Conservation (phyloP, 108 stramenopile genomes). For the Phaeodactylum tricornutum region DNA sequence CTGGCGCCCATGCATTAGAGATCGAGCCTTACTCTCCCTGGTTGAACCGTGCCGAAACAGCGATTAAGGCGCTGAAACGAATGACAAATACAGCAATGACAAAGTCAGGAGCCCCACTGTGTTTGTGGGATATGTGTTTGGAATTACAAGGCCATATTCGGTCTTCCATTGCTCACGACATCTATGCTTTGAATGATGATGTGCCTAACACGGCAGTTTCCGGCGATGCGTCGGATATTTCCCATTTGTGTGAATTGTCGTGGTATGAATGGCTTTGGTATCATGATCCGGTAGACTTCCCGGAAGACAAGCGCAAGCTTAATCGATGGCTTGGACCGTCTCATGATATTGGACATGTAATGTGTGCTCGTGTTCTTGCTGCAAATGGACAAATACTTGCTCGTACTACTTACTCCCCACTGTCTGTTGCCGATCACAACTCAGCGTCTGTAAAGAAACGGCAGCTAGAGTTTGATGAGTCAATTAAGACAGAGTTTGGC, state of each 20-base stretch:
- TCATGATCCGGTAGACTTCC: neutral
- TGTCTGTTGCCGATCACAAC: too few species aligned
- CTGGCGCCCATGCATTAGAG: neutral
- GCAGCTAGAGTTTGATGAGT: too few species aligned
- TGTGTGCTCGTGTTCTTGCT: constrained; percentile 12
- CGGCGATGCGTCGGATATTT: constrained; percentile 32
- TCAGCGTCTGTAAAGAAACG: too few species aligned
- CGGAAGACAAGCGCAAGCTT: constrained; percentile 5
- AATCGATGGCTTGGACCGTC: constrained; percentile 20
- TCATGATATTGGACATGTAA: constrained; percentile 6
- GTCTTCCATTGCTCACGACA: constrained; percentile 9
- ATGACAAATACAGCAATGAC: constrained; percentile 9
- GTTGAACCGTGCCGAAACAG: too few species aligned
- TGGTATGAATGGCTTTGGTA: constrained; percentile 29
- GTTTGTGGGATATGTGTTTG: constrained; percentile 19
- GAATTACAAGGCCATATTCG: constrained; percentile 14
- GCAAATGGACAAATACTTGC: constrained; percentile 10
- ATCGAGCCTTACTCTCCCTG: too few species aligned
- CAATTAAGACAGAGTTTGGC: too few species aligned
- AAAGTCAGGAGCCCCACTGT: neutral
- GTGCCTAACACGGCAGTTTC: constrained; percentile 14
- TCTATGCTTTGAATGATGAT: constrained; percentile 12
- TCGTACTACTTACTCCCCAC: neutral
- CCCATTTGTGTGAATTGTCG: constrained; percentile 17
- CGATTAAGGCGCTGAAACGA: constrained; percentile 21